These are phyloP conservation scores for Leucocoprinus birnbaumii DNA, from an alignment of 768 basidiomycete species.

Conservation along the genomic window DNA sequence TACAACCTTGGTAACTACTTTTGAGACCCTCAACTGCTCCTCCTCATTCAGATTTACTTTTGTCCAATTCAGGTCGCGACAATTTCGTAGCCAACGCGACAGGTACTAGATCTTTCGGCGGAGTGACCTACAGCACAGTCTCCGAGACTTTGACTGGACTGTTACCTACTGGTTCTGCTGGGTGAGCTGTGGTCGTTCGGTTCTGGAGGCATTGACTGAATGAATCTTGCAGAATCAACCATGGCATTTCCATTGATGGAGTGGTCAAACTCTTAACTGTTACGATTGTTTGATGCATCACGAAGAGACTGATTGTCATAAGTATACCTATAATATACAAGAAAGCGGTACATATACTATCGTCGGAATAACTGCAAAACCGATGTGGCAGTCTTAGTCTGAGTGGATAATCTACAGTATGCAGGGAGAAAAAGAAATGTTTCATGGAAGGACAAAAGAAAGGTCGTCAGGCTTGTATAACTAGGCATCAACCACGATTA, in stretches of 20 bases:
- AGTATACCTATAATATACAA: slow-evolving; percentile 10
- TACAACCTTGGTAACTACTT: slow-evolving; percentile 26
- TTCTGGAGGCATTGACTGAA: neutral
- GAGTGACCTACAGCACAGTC: slow-evolving; percentile 44
- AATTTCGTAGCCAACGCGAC: slow-evolving; percentile 23
- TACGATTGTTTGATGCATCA: slow-evolving; percentile 12
- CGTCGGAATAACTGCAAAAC: neutral
- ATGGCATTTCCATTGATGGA: slow-evolving; percentile 63
- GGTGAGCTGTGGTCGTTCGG: slow-evolving; percentile 24
- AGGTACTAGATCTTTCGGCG: slow-evolving; percentile 33
- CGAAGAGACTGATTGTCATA: slow-evolving; percentile 3
- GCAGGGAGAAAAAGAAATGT: neutral
- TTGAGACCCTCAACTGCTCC: too few species aligned
- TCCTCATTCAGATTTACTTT: neutral
- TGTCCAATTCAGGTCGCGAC: slow-evolving; percentile 23
- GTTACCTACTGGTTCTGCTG: slow-evolving; percentile 45
- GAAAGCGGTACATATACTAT: slow-evolving; percentile 5
- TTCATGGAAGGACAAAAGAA: neutral
- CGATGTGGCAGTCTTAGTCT: neutral
- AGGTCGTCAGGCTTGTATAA: neutral
- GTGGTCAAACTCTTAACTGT: slow-evolving; percentile 50
- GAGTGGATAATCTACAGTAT: slow-evolving; percentile 1
- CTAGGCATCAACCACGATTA: neutral
- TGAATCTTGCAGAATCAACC: slow-evolving; percentile 26
- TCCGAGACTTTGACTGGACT: slow-evolving; percentile 50